Evolutionary conservation across 192 early-diverging fungal genomes (phyloP), one percentile per base, ranked within the genome.

Genomic region (Coemansia sp.): DNA sequence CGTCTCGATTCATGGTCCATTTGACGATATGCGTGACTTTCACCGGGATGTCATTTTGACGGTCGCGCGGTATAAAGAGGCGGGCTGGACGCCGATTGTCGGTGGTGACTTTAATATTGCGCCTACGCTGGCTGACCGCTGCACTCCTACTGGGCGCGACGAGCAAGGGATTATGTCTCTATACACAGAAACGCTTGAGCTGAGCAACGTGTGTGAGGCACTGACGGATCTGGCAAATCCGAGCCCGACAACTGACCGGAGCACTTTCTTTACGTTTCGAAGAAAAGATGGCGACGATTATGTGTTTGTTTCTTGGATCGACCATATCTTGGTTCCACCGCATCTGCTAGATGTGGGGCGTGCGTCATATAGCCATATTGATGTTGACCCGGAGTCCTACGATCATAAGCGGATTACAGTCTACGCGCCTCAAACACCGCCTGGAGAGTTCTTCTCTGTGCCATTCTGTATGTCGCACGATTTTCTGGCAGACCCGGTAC

Each of bases 1-100:
- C 9, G 38, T 41, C 38, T 41, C 38, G 38, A 12, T 41, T 12
- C 38, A 41, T 12, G 38, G 38, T 12, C 3, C 38, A 11, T 41
- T 41, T 41, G 38, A 41, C 38, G 12, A 41, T 7, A 41, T 41
- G 7, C 9, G 12, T 11, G 38, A 2, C 38, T 41, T 41, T 12
- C 38, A 41, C 12, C 9, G 1, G 9, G 38, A 41, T 41, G 9
- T 41, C 7, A 12, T 41, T 12, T 7, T 5, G 12, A 41, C 2
- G 38, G 38, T 41, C 12, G 7, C 12, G 38, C 38, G 7, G 60
- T 37, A 6, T 47, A 6, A 2, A 29, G 48, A 11, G 65, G 76
- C 17, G 89, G 68, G 5, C 90, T 80, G 12, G 80, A 51, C 22
- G 95, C 38, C 38, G 12, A 41, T 41, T 11, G 38, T 41, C 12